Conservation (phyloP, 1,139 yeast species). For the Geotrichum europaeum region DNA sequence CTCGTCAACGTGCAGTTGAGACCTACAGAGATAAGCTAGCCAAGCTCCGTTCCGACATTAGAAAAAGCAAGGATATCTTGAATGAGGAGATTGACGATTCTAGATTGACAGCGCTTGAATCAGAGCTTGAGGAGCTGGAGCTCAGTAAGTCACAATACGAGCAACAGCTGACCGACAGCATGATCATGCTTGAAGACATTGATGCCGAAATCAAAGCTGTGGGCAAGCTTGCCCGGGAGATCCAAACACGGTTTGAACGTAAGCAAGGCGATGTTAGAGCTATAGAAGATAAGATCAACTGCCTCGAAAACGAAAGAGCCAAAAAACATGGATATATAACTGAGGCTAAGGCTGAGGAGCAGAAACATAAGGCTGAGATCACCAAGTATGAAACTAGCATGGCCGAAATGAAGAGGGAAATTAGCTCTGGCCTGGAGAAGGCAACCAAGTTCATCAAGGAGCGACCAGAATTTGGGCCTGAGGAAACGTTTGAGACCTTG, state of each 20-base stretch:
- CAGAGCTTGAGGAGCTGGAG: slow-evolving; percentile 1
- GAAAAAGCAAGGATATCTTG: slow-evolving; percentile 23
- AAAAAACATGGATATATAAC: neutral
- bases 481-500: slow-evolving; percentile 8
- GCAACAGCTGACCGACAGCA: slow-evolving; percentile 10
- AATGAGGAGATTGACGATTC: slow-evolving; percentile 15
- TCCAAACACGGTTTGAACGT: neutral
- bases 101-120: neutral
- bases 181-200: neutral
- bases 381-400: neutral
- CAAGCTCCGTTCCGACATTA: slow-evolving; percentile 22
- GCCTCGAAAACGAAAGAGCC: neutral
- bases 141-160: neutral
- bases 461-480: neutral
- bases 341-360: neutral
- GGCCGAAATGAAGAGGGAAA: neutral
- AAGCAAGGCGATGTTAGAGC: neutral
- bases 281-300: neutral
- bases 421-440: neutral
- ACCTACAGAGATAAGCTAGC: slow-evolving; percentile 5
- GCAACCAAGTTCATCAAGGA: neutral
- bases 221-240: neutral
- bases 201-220: neutral
- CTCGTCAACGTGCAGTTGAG: slow-evolving; percentile 17
- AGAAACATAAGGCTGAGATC: neutral